Base-by-base conservation (phyloP, 148 eudicot genomes). In the Cornus kousa region DNA sequence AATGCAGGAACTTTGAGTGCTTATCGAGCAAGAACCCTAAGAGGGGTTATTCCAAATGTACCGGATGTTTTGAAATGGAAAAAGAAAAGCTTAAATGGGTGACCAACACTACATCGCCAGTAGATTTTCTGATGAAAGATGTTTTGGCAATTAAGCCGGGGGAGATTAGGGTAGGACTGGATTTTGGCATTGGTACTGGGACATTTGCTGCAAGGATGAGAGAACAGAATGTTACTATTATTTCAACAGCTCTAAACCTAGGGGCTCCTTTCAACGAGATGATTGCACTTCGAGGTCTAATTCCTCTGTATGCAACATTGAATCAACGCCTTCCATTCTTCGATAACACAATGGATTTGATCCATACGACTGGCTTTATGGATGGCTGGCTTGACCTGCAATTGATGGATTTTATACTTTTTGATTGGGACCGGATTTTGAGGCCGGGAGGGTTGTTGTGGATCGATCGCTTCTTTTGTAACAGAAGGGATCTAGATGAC, bases 391-490 rank as follows among this genome's bases (percentile, higher is more conserved):
- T 97, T 43, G 96, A 97, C 79, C 75, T 97, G 76, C 84, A 87
- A 64, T 74, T 94, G 83, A 76, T 97, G 82, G 99, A 97, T 82
- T 97, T 92, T 50, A 89, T 94, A 31, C 78, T 94, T 17, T 97
- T 94, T 55, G 99, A 97, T 60, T 97, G 98, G 98, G 99, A 94
- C 71, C 85, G 98, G 40, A 79, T 97, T 68, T 82, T 97, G 28
- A 92, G 99, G 82, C 99, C 99, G 0, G 99, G 99, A 7, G 99
- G 99, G 35, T 88, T 97, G 86, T 71, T 97, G 78, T 94, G 98
- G 99, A 86, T 97, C 23, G 99, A 97, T 70, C 87, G 85, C 66
- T 94, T 97, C 88, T 97, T 94, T 71, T 94, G 98, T 65, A 88
- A 87, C 3, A 87, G 92, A 77, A 89, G 83, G 53, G 97, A 92